phyloP scores from a whole-genome alignment of 2,329 filamentous ascomycete genomes.

The Aspergillus novoparasiticus region DNA sequence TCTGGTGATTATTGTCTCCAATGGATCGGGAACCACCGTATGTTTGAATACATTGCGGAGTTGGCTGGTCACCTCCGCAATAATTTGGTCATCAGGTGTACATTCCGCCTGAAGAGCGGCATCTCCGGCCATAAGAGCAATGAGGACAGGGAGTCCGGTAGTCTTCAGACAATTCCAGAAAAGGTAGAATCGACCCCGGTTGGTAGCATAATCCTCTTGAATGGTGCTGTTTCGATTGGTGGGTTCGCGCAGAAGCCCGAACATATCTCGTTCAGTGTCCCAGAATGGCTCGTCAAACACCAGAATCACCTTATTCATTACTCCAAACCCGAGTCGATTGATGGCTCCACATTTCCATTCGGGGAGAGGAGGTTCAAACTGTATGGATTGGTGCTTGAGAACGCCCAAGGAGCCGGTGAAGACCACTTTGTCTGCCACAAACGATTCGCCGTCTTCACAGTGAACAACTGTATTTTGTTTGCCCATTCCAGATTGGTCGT shows the following conservation, averaged over 20 bases:
- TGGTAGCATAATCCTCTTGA: slow-evolving; percentile 76
- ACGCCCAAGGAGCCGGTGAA: slow-evolving; percentile 89
- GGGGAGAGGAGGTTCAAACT: slow-evolving; percentile 90
- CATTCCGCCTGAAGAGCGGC: slow-evolving; percentile 86
- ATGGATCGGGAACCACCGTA: slow-evolving; percentile 69
- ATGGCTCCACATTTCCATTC: slow-evolving; percentile 82
- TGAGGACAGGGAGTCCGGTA: slow-evolving; percentile 80
- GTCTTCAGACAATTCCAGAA: slow-evolving; percentile 97
- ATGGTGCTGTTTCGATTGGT: slow-evolving; percentile 68
- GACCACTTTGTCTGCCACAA: slow-evolving; percentile 89
- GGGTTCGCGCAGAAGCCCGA: slow-evolving; percentile 82
- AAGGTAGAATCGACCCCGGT: slow-evolving; percentile 90
- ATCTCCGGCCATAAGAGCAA: slow-evolving; percentile 94
- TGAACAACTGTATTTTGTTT: slow-evolving; percentile 63
- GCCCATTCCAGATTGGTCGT: slow-evolving; percentile 47
- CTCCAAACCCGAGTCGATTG: slow-evolving; percentile 82
- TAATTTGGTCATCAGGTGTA: slow-evolving; percentile 71
- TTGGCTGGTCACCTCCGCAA: slow-evolving; percentile 78
- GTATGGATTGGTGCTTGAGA: slow-evolving; percentile 74
- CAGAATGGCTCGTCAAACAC: slow-evolving; percentile 90
- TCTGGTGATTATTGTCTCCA: slow-evolving; percentile 85
- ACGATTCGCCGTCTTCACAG: slow-evolving; percentile 73
- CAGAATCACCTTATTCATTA: slow-evolving; percentile 92
- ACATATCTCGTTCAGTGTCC: slow-evolving; percentile 88
- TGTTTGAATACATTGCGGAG: slow-evolving; percentile 73